Evolutionary conservation across 2,329 filamentous ascomycete species (phyloP).

Genomic region (Pseudogymnoascus sp.): DNA sequence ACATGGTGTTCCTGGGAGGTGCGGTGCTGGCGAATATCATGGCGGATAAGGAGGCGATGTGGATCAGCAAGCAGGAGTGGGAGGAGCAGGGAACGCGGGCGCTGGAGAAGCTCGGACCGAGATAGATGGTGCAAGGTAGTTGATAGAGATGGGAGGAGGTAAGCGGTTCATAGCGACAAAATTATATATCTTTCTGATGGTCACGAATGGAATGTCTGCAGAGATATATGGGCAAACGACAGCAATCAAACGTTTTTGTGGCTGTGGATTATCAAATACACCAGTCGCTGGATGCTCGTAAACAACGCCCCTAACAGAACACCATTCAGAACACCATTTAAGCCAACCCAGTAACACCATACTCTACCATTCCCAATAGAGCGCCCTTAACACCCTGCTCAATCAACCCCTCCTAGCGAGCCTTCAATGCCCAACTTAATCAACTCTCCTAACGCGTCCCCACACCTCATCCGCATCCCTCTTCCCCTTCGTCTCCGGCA

Average conservation of each 20-base stretch:
- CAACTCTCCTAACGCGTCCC: conserved; percentile 50
- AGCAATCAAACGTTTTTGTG: background rate
- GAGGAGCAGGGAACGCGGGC: conserved; percentile 79
- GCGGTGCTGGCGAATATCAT: conserved; percentile 97
- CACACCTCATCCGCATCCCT: conserved; percentile 83
- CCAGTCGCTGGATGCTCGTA: background rate
- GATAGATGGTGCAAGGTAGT: conserved; percentile 40
- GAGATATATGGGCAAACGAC: background rate
- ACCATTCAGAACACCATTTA: background rate
- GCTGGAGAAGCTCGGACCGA: conserved; percentile 86
- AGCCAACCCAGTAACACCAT: background rate
- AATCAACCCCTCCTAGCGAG: background rate
- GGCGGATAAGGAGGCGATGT: conserved; percentile 98
- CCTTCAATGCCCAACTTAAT: background rate
- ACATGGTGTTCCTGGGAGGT: conserved; percentile 99
- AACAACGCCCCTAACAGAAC: background rate
- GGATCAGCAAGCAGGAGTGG: conserved; percentile 97
- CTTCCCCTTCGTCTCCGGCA: conserved; percentile 87
- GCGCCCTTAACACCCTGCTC: background rate
- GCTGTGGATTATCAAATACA: background rate
- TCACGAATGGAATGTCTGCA: background rate
- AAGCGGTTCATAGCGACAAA: conserved; percentile 8
- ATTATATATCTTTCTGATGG: conserved; percentile 9
- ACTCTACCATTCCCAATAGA: background rate
- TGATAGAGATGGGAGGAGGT: background rate